A percentile compares a stretch with the other conserved stretches of the same genome.
Evolutionary conservation across 2,329 filamentous ascomycete species (phyloP).

Genomic region (Colletotrichum falcatum): DNA sequence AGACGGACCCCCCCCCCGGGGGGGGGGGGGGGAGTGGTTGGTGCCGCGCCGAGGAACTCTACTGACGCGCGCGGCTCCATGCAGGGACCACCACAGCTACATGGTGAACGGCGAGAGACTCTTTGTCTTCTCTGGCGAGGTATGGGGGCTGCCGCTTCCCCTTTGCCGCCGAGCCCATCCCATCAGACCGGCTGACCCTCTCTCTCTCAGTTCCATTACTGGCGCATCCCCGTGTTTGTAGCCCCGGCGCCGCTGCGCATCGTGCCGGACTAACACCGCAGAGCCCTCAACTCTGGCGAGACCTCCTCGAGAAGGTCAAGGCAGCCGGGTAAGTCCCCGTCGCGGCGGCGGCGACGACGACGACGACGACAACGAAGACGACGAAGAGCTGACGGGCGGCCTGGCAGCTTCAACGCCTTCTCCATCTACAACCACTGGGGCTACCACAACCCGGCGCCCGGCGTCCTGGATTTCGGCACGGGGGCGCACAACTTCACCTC

Average conservation of each 20-base stretch:
- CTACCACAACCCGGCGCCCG: conserved; percentile 53
- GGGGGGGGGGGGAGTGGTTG: too few relatives aligned
- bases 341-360: background rate
- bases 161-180: background rate
- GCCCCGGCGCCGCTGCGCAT: background rate
- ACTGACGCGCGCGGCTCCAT: background rate
- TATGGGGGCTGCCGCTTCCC: conserved; percentile 36
- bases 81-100: conserved; percentile 57
- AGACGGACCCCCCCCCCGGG: background rate
- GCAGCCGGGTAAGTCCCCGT: conserved; percentile 55
- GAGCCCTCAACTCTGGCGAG: conserved; percentile 54
- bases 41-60: background rate
- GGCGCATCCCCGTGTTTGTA: conserved; percentile 55
- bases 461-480: conserved; percentile 51
- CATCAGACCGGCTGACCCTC: conserved; percentile 17
- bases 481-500: conserved; percentile 60
- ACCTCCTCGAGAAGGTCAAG: conserved; percentile 57
- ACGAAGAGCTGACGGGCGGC: background rate
- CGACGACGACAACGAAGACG: too few relatives aligned
- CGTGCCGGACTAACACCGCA: background rate
- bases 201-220: conserved; percentile 53
- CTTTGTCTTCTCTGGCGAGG: conserved; percentile 58
- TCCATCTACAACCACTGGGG: conserved; percentile 58
- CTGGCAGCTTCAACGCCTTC: conserved; percentile 55
- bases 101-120: conserved; percentile 55